A percentile compares a stretch with the other conserved stretches of the same genome.
phyloP scores from a whole-genome alignment of 148 eudicot species.

The Camellia sinensis region DNA sequence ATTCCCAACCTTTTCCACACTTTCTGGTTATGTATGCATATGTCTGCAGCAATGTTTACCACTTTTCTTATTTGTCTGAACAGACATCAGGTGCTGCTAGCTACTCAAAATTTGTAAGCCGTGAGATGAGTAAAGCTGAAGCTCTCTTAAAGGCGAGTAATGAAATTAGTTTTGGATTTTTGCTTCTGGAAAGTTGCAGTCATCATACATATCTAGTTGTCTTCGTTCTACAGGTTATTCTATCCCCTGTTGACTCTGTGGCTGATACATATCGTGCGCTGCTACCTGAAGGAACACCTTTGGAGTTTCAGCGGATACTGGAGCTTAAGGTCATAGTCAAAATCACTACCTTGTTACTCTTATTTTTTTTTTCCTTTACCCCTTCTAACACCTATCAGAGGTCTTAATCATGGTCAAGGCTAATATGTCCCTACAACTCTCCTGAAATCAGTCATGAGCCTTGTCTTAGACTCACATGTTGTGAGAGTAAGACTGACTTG shows the following conservation, averaged over 20 bases:
- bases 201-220: slow-evolving; percentile 1
- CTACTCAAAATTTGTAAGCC: slow-evolving; percentile 87
- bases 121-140: slow-evolving; percentile 99
- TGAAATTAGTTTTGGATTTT: slow-evolving; percentile 8
- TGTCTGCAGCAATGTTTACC: background rate
- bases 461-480: background rate
- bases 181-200: background rate
- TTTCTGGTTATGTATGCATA: slow-evolving; percentile 1
- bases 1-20: background rate
- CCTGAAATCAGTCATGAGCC: background rate
- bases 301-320: slow-evolving; percentile 84
- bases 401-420: background rate
- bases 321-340: slow-evolving; percentile 71
- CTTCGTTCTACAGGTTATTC: slow-evolving; percentile 66
- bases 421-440: background rate
- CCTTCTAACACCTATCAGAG: background rate
- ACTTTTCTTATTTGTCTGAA: slow-evolving; percentile 14
- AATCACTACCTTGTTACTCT: background rate
- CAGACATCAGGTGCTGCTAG: slow-evolving; percentile 85
- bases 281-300: slow-evolving; percentile 92
- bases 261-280: slow-evolving; percentile 96
- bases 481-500: background rate
- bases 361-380: background rate
- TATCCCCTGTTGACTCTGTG: slow-evolving; percentile 92
- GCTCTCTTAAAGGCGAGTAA: slow-evolving; percentile 74